Evolutionary conservation across 345 rosid genomes (phyloP), one percentile per base, ranked within the genome.

Genomic region (Eucalyptus urophylla): DNA sequence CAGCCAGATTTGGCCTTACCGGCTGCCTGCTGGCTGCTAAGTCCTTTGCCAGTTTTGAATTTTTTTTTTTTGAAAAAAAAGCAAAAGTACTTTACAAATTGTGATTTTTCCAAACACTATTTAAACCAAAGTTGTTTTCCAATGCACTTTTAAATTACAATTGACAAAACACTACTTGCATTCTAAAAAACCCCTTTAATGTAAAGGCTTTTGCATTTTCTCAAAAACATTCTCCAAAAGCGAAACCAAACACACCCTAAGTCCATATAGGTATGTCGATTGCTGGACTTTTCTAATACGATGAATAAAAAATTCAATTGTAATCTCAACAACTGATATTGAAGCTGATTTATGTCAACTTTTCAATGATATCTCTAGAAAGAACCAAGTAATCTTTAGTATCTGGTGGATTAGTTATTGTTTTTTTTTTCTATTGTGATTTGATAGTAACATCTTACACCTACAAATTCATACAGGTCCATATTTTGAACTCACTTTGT

Each of bases 401-500:
- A 27, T 12, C 2, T 60, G 11, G 1, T 2, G 49, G 49, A 45
- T 45, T 45, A 9, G 16, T 16, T 67, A 15, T n/a, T 49, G 12
- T 31, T 11, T 8, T 69, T 15, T n/a, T 1, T 9, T 31, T 11
- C 5, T 45, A 4, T 45, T 69, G 43, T 31, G 80, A 31, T 16
- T 8, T 67, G 37, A 69, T 69, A 5, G 80, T 69, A 31, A 16
- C 8, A 31, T 67, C 40, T 67, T 21, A n/a, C 9, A 67, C 22
- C 11, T n/a, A 31, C 3, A 19, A 67, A 33, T 31, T 69, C 80
- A 69, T 3, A n/a, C 2, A 8, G 11, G 2, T 69, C 24, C 80
- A 69, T 69, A 16, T 16, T 31, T 31, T 15, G 43, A 69, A 12
- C 40, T 40, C 60, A 90, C 96, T 94, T 93, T 90, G 91, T 62